phyloP scores from a whole-genome alignment of 495 filamentous ascomycete species.

The Hypoxylon fragiforme region DNA sequence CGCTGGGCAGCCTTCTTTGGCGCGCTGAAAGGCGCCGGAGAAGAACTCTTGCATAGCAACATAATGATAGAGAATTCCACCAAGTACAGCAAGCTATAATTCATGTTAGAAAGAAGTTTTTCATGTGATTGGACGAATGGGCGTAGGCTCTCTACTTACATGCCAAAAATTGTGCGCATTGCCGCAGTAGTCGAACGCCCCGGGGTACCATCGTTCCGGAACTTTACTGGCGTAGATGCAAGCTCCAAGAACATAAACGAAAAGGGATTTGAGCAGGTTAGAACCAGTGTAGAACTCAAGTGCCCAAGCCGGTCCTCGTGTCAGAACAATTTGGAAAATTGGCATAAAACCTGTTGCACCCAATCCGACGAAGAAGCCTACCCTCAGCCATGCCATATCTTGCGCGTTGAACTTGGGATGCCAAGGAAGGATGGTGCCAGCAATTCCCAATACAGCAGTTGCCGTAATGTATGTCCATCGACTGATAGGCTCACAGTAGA shows the following conservation, averaged over 20 bases:
- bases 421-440: constrained; percentile 92
- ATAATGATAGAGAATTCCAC: constrained; percentile 97
- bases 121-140: too few relatives aligned
- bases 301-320: constrained; percentile 74
- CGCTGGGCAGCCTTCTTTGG: constrained; percentile 53
- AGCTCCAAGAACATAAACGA: constrained; percentile 85
- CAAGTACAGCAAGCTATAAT: constrained; percentile 68
- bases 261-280: constrained; percentile 79
- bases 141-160: too few relatives aligned
- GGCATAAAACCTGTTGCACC: constrained; percentile 91
- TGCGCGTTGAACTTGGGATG: constrained; percentile 91
- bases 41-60: constrained; percentile 96
- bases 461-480: constrained; percentile 84
- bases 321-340: constrained; percentile 75
- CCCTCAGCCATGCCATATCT: constrained; percentile 90
- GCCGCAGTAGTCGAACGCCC: constrained; percentile 91
- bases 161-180: constrained; percentile 98
- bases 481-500: constrained; percentile 92
- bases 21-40: constrained; percentile 75
- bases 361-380: constrained; percentile 88
- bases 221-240: constrained; percentile 90
- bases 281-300: constrained; percentile 77
- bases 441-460: constrained; percentile 80
- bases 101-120: constrained; percentile 14
- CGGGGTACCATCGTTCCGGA: constrained; percentile 90